Conservation (phyloP, 805 yeast genomes). For the Torulaspora maleeae region DNA sequence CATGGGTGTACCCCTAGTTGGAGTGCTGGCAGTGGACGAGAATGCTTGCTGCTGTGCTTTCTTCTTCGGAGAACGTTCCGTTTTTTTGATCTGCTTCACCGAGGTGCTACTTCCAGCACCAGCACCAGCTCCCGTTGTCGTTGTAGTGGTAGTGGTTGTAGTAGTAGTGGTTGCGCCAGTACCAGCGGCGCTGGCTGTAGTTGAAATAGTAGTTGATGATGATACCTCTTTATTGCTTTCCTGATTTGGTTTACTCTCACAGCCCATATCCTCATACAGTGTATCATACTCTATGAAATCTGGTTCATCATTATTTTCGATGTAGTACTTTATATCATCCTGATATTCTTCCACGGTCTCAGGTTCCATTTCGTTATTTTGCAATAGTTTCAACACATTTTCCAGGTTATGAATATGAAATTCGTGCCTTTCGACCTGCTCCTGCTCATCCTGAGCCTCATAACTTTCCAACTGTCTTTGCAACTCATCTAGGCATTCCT, state of each 20-base stretch:
- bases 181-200: conserved; percentile 1
- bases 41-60: conserved; percentile 21
- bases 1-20: conserved; percentile 17
- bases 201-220: conserved; percentile 3
- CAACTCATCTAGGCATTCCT: conserved; percentile 69
- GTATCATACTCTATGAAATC: conserved; percentile 93
- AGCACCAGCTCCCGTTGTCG: conserved; percentile 3
- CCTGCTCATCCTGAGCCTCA: conserved; percentile 66
- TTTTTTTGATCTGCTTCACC: conserved; percentile 16
- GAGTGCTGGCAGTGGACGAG: conserved; percentile 29
- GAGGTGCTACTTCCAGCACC: not conserved
- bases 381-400: conserved; percentile 66
- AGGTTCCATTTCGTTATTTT: conserved; percentile 73
- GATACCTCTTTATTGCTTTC: conserved; percentile 39
- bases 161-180: not conserved
- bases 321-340: conserved; percentile 89
- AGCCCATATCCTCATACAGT: conserved; percentile 79
- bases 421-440: conserved; percentile 64
- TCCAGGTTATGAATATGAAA: conserved; percentile 79
- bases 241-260: conserved; percentile 40
- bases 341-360: conserved; percentile 70
- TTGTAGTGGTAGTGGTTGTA: conserved; percentile 3
- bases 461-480: conserved; percentile 73
- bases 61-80: conserved; percentile 38
- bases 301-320: conserved; percentile 87